Percentiles rank a stretch among this genome's conserved stretches.
phyloP scores from a whole-genome alignment of 495 filamentous ascomycete genomes.

The Symbiotaphrina buchneri region DNA sequence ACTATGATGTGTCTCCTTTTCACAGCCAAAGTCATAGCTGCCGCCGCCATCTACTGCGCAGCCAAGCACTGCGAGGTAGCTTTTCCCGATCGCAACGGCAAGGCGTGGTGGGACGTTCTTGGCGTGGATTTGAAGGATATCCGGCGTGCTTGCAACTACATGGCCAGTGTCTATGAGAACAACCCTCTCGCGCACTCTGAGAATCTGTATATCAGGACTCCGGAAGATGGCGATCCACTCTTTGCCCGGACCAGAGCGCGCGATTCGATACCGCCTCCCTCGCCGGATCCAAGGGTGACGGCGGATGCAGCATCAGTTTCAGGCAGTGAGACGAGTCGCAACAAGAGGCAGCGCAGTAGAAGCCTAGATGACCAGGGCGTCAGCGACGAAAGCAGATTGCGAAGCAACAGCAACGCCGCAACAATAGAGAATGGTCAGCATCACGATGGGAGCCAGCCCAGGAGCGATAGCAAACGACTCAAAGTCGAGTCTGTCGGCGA shows the following conservation, averaged over 20 bases:
- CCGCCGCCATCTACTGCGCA: constrained; percentile 70
- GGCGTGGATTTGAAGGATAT: constrained; percentile 38
- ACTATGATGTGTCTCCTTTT: constrained; percentile 73
- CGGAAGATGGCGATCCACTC: constrained; percentile 9
- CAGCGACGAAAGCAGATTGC: too few species aligned
- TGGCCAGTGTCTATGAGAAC: constrained; percentile 54
- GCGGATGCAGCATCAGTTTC: too few species aligned
- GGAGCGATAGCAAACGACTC: too few species aligned
- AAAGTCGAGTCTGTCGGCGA: too few species aligned
- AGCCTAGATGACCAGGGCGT: not conserved
- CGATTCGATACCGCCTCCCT: not conserved
- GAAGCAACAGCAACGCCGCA: too few species aligned
- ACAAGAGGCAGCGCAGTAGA: too few species aligned
- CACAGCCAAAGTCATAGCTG: constrained; percentile 54
- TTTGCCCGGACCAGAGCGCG: constrained; percentile 6
- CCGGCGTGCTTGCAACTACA: constrained; percentile 38
- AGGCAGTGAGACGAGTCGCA: too few species aligned
- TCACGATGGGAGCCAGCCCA: too few species aligned
- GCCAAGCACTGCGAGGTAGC: constrained; percentile 40
- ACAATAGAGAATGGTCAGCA: too few species aligned
- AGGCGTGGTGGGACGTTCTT: constrained; percentile 70
- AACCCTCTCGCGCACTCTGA: constrained; percentile 22
- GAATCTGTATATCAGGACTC: constrained; percentile 13
- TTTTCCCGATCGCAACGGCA: constrained; percentile 56
- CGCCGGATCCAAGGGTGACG: not conserved